Evolutionary conservation across 139 green algal species (phyloP).

Genomic region (Micromonas pusilla): DNA sequence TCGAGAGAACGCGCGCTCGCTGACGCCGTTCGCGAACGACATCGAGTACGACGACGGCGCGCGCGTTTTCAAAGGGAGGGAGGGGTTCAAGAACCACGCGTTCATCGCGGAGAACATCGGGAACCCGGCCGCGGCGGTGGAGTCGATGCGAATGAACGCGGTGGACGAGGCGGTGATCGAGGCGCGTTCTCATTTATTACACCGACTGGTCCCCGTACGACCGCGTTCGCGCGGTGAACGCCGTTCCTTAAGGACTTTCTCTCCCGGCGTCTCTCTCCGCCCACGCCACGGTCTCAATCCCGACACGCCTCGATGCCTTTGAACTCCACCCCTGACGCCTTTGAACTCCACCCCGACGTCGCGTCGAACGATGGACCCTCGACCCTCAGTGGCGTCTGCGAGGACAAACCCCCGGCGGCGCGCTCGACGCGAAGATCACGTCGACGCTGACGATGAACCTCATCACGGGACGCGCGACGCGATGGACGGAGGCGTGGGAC

Average conservation of each 20-base stretch:
- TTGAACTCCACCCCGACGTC: no score
- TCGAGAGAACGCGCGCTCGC: neutral
- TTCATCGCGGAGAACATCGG: neutral
- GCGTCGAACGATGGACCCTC: no score
- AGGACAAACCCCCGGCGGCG: neutral
- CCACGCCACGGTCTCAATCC: no score
- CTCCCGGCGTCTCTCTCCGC: no score
- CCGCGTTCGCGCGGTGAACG: no score
- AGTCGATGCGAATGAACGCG: neutral
- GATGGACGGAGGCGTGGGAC: neutral
- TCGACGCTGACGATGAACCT: conserved; percentile 19
- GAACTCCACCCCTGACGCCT: no score
- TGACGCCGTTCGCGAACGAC: neutral
- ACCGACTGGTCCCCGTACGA: no score
- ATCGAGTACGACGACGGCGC: conserved; percentile 3
- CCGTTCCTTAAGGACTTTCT: no score
- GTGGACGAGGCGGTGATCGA: neutral
- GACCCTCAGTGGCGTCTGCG: conserved; percentile 8
- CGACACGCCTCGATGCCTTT: no score
- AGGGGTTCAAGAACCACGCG: neutral
- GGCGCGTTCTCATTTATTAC: no score
- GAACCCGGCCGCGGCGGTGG: neutral
- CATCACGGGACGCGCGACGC: conserved; percentile 8
- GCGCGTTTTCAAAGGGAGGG: neutral
- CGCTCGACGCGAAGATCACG: neutral